phyloP scores from a whole-genome alignment of 257 asterid genomes.

The Cinchona pubescens region DNA sequence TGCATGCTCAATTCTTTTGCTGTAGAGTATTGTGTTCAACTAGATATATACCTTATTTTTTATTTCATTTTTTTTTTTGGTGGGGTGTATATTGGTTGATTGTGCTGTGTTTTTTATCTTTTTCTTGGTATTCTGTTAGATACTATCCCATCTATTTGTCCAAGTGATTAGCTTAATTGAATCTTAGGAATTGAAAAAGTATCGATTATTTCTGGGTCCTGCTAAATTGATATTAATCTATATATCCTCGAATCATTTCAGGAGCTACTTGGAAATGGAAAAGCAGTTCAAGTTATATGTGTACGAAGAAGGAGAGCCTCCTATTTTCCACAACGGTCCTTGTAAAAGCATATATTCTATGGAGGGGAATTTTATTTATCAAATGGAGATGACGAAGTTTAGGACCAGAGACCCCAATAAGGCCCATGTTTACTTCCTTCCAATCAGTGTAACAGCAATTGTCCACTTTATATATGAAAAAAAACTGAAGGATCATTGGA shows the following conservation, averaged over 20 bases:
- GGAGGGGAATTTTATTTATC: conserved; percentile 83
- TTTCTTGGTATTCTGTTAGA: too few relatives aligned
- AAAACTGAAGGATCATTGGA: too few relatives aligned
- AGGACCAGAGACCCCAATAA: conserved; percentile 64
- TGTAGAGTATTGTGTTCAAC: too few relatives aligned
- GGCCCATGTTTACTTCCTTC: conserved; percentile 75
- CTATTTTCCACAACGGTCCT: conserved; percentile 88
- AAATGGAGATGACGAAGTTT: conserved; percentile 56
- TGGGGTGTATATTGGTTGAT: too few relatives aligned
- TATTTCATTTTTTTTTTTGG: too few relatives aligned
- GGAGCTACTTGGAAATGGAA: conserved; percentile 96
- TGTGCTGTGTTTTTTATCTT: too few relatives aligned
- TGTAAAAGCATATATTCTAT: conserved; percentile 80
- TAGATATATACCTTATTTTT: too few relatives aligned
- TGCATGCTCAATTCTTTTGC: too few relatives aligned
- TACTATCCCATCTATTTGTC: too few relatives aligned
- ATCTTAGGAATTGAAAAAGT: too few relatives aligned
- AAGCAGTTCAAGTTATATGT: conserved; percentile 64
- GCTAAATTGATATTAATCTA: too few relatives aligned
- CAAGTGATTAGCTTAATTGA: too few relatives aligned
- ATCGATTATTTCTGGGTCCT: background rate
- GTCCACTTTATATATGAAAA: conserved; percentile 84
- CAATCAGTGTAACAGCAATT: conserved; percentile 70
- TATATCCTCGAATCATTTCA: conserved; percentile 8
- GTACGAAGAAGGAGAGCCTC: conserved; percentile 92